Evolutionary conservation across 2,329 filamentous ascomycete genomes (phyloP).

Genomic region (Fusarium nurragi): DNA sequence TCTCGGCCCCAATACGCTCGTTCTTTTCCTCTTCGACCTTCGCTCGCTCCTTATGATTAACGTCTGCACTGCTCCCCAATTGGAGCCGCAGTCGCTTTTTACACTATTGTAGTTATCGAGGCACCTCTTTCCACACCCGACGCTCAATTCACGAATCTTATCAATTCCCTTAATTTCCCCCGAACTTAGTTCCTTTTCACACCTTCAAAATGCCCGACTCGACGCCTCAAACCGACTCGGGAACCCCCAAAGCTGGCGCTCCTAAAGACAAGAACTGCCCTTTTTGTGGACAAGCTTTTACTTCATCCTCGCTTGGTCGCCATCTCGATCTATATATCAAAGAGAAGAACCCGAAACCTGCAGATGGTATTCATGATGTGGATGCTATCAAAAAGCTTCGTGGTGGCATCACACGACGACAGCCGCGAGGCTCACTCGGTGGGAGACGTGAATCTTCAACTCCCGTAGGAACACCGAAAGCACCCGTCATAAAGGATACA

Average conservation of each 20-base stretch:
- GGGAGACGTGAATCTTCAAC: constrained; percentile 69
- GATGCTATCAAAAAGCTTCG: constrained; percentile 87
- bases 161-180: constrained; percentile 5
- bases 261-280: constrained; percentile 88
- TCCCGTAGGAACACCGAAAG: constrained; percentile 61
- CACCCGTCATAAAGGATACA: constrained; percentile 51
- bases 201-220: constrained; percentile 48
- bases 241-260: constrained; percentile 55
- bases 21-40: constrained; percentile 38
- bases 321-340: constrained; percentile 96
- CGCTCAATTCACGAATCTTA: constrained; percentile 19
- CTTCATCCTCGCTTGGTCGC: constrained; percentile 90
- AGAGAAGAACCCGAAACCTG: constrained; percentile 86
- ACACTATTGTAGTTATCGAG: constrained; percentile 28
- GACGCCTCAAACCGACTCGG: constrained; percentile 49
- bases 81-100: constrained; percentile 40
- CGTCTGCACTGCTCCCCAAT: constrained; percentile 43
- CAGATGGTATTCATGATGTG: constrained; percentile 89
- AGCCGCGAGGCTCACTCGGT: constrained; percentile 73
- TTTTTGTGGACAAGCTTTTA: constrained; percentile 90
- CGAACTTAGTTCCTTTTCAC: constrained; percentile 13
- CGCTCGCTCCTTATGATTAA: constrained; percentile 46
- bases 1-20: constrained; percentile 46
- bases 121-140: constrained; percentile 12
- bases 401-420: constrained; percentile 85